Percentiles rank a stretch among this genome's conserved stretches.
These are phyloP conservation scores for Agrocybe praecox DNA, from an alignment of 768 basidiomycete species.

Conservation along the genomic window DNA sequence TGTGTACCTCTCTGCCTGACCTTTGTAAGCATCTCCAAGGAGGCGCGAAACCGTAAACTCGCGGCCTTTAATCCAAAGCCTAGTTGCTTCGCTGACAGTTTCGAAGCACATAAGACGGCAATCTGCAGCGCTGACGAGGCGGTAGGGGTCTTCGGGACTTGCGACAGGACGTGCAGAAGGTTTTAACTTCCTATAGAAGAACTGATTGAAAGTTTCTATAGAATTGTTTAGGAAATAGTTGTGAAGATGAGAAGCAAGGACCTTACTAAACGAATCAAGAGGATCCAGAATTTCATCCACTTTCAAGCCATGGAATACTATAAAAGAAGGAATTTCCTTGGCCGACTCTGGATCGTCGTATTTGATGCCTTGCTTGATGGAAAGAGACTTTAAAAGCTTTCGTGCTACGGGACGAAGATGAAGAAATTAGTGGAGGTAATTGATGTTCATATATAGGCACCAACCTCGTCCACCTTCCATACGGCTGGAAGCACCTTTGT, in stretches of 20 bases:
- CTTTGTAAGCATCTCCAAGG: constrained; percentile 77
- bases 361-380: constrained; percentile 92
- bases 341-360: constrained; percentile 88
- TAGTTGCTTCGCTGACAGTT: constrained; percentile 81
- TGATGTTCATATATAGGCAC: constrained; percentile 19
- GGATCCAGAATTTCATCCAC: constrained; percentile 85
- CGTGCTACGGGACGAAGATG: constrained; percentile 47
- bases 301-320: constrained; percentile 87
- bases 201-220: constrained; percentile 89
- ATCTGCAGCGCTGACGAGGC: constrained; percentile 90
- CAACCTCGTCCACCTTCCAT: constrained; percentile 89
- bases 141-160: constrained; percentile 69
- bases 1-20: constrained; percentile 67
- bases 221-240: not conserved
- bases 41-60: constrained; percentile 85
- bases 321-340: constrained; percentile 82
- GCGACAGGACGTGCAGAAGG: constrained; percentile 77
- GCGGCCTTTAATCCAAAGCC: constrained; percentile 95
- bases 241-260: not conserved
- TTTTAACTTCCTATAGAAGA: constrained; percentile 89
- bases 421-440: no score
- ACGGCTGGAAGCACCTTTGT: constrained; percentile 85
- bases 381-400: constrained; percentile 76
- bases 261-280: constrained; percentile 78
- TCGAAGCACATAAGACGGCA: constrained; percentile 96